These are phyloP conservation scores for Candida dendrica DNA, from an alignment of 805 yeast genomes.

Conservation along the genomic window DNA sequence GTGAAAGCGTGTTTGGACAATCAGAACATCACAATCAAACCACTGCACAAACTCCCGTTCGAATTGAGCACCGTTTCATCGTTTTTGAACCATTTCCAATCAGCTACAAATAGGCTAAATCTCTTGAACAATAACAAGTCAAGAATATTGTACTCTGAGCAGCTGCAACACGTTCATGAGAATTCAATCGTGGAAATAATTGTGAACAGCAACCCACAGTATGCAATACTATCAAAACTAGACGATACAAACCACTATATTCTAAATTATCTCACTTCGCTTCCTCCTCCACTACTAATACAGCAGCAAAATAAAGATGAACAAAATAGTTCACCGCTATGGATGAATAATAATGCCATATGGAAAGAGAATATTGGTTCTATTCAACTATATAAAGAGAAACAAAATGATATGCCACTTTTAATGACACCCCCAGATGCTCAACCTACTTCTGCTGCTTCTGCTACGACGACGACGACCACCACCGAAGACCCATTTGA, in stretches of 20 bases:
- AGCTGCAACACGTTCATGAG: neutral
- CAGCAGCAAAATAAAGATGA: neutral
- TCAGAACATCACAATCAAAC: neutral
- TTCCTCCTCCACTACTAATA: constrained; percentile 10
- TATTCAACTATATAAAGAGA: constrained; percentile 3
- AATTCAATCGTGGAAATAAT: constrained; percentile 3
- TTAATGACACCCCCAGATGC: constrained; percentile 18
- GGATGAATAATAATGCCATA: constrained; percentile 2
- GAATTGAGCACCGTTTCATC: constrained; percentile 4
- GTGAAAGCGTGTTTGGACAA: neutral
- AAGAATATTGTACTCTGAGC: constrained; percentile 8
- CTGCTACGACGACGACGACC: too few species aligned
- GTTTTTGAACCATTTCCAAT: constrained; percentile 3
- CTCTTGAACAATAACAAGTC: constrained; percentile 15
- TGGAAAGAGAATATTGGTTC: neutral
- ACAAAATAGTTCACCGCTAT: too few species aligned
- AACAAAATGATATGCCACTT: constrained; percentile 5
- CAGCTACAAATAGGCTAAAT: constrained; percentile 1
- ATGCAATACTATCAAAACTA: constrained; percentile 9
- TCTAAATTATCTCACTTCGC: constrained; percentile 51
- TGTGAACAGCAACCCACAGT: constrained; percentile 13
- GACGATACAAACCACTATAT: constrained; percentile 16
- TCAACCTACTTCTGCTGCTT: neutral
- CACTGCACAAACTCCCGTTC: neutral
- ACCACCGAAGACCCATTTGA: constrained; percentile 20